Conservation (phyloP, 768 basidiomycete species). For the Suillus spraguei region DNA sequence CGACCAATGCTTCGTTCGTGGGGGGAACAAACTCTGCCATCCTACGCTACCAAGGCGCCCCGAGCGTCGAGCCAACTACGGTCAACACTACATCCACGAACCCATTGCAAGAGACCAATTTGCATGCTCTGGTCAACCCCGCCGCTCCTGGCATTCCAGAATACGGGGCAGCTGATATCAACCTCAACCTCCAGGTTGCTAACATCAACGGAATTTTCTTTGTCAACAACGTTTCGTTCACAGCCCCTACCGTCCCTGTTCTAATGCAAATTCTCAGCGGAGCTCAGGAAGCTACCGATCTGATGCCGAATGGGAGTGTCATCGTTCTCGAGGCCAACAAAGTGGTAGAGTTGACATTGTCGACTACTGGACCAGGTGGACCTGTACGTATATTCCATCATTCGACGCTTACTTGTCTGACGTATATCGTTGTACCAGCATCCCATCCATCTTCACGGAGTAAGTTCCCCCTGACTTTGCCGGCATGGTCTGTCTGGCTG, state of each 20-base stretch:
- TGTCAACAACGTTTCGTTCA: slow-evolving; percentile 19
- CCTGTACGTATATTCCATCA: not conserved
- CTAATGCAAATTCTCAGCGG: slow-evolving; percentile 48
- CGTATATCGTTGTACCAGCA: slow-evolving; percentile 26
- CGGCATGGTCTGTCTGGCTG: too few species aligned
- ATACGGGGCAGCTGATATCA: slow-evolving; percentile 44
- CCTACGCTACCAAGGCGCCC: slow-evolving; percentile 49
- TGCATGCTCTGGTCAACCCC: slow-evolving; percentile 28
- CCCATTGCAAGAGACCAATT: slow-evolving; percentile 35
- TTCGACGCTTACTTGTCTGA: not conserved
- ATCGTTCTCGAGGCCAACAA: slow-evolving; percentile 26
- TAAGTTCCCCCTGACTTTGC: slow-evolving; percentile 18
- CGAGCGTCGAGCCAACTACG: slow-evolving; percentile 41
- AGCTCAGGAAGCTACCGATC: slow-evolving; percentile 28
- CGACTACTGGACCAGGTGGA: slow-evolving; percentile 13
- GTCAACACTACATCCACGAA: slow-evolving; percentile 24
- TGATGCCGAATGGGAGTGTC: slow-evolving; percentile 30
- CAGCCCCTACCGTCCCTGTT: slow-evolving; percentile 40
- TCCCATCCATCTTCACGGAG: slow-evolving; percentile 49
- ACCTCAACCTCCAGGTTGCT: slow-evolving; percentile 26
- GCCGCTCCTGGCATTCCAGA: slow-evolving; percentile 41
- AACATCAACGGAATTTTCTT: slow-evolving; percentile 12
- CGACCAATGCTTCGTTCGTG: slow-evolving; percentile 22
- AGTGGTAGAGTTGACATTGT: slow-evolving; percentile 25
- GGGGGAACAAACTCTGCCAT: slow-evolving; percentile 59